Conservation (phyloP, 2,329 filamentous ascomycete species). For the Aureobasidium leucospermi region DNA sequence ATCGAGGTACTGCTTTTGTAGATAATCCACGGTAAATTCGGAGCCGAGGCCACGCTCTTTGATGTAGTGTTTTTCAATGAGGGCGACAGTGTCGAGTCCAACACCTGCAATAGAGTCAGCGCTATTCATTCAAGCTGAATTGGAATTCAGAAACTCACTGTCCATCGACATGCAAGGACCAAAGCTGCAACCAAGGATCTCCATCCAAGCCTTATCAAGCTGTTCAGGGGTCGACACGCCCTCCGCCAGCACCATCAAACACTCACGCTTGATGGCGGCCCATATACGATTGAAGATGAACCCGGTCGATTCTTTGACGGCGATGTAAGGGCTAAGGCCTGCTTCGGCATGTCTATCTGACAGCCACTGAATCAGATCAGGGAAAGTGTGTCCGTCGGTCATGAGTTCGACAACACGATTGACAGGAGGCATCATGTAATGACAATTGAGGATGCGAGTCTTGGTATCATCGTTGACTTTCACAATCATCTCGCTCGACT, state of each 20-base stretch:
- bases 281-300: slow-evolving; percentile 52
- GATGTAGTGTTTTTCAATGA: slow-evolving; percentile 49
- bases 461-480: slow-evolving; percentile 34
- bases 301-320: slow-evolving; percentile 43
- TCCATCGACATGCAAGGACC: slow-evolving; percentile 41
- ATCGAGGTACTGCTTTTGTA: slow-evolving; percentile 39
- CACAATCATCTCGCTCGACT: slow-evolving; percentile 41
- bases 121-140: too few species aligned
- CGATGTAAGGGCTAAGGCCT: slow-evolving; percentile 36
- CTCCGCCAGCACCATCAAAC: slow-evolving; percentile 42
- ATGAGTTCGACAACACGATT: slow-evolving; percentile 44
- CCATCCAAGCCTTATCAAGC: slow-evolving; percentile 42
- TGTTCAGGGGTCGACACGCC: slow-evolving; percentile 42
- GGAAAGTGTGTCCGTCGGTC: slow-evolving; percentile 41
- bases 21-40: slow-evolving; percentile 37
- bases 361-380: slow-evolving; percentile 40
- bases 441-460: slow-evolving; percentile 41
- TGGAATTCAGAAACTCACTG: slow-evolving; percentile 2
- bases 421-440: slow-evolving; percentile 45
- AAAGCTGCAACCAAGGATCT: slow-evolving; percentile 26
- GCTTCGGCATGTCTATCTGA: slow-evolving; percentile 32
- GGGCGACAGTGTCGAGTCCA: slow-evolving; percentile 46
- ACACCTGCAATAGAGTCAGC: slow-evolving; percentile 24
- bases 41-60: slow-evolving; percentile 38
- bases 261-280: slow-evolving; percentile 51